A percentile compares a stretch with the other conserved stretches of the same genome.
Conservation (phyloP, 2,329 filamentous ascomycete genomes). For the Aspergillus sp. region DNA sequence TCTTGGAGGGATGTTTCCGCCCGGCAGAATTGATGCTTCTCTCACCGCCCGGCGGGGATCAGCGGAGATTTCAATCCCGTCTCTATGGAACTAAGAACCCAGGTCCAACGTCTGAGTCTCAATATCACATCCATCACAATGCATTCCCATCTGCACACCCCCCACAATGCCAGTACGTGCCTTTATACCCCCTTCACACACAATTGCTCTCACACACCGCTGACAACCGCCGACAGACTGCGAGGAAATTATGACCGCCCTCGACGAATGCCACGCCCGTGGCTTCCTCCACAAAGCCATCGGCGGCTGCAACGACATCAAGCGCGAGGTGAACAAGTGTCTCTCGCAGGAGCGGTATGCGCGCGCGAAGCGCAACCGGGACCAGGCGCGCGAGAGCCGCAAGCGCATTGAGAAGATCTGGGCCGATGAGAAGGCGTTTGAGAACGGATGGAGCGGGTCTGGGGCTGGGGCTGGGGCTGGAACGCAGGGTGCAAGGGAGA, state of each 20-base stretch:
- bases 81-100: not conserved
- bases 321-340: conserved; percentile 80
- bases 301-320: conserved; percentile 86
- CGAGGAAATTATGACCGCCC: conserved; percentile 86
- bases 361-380: conserved; percentile 73
- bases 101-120: conserved; percentile 2
- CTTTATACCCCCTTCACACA: conserved; percentile 1
- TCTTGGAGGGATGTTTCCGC: conserved; percentile 17
- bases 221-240: conserved; percentile 62
- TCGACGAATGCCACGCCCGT: conserved; percentile 90
- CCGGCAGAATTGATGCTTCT: conserved; percentile 29
- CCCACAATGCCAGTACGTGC: conserved; percentile 76
- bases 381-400: conserved; percentile 66
- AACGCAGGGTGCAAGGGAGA: conserved; percentile 4
- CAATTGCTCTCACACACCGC: not conserved
- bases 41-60: conserved; percentile 25
- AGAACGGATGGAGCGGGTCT: conserved; percentile 10
- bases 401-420: conserved; percentile 73
- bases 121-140: conserved; percentile 51
- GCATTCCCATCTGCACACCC: conserved; percentile 97
- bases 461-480: too few relatives aligned
- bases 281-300: conserved; percentile 91
- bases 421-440: conserved; percentile 56
- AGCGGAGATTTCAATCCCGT: conserved; percentile 11
- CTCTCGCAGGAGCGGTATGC: conserved; percentile 76